phyloP scores from a whole-genome alignment of 164 flowering plant species.

The Stephania japonica region DNA sequence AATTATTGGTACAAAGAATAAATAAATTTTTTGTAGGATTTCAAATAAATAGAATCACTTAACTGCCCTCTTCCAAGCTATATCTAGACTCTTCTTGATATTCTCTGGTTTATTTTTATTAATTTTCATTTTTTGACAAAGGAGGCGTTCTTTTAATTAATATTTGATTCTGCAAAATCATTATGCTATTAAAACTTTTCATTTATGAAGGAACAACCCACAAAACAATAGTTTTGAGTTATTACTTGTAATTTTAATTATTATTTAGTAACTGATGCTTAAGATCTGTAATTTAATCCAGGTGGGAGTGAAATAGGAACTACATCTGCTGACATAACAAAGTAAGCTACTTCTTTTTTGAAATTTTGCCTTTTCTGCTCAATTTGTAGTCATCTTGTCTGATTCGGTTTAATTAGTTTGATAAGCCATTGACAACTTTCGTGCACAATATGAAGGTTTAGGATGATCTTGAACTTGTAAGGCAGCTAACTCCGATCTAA shows the following conservation, averaged over 20 bases:
- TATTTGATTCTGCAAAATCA: no score
- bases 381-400: not conserved
- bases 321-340: slow-evolving; percentile 65
- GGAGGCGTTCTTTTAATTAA: no score
- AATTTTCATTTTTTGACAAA: no score
- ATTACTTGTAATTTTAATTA: not conserved
- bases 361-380: not conserved
- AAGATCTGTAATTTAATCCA: slow-evolving; percentile 24
- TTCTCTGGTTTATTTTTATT: no score
- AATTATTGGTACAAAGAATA: no score
- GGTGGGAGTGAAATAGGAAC: slow-evolving; percentile 51
- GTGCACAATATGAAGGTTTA: not conserved
- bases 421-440: not conserved
- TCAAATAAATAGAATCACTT: no score
- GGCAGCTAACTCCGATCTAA: not conserved
- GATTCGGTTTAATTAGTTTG: not conserved
- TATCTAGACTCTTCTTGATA: no score
- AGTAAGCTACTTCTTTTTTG: slow-evolving; percentile 36
- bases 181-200: no score
- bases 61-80: no score
- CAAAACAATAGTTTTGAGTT: not conserved
- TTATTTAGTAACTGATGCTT: not conserved
- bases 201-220: no score
- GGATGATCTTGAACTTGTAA: not conserved
- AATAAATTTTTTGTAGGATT: no score